Percentiles rank a stretch among this genome's conserved stretches.
Evolutionary conservation across 495 filamentous ascomycete genomes (phyloP).

Genomic region (Penicillium egyptiacum): DNA sequence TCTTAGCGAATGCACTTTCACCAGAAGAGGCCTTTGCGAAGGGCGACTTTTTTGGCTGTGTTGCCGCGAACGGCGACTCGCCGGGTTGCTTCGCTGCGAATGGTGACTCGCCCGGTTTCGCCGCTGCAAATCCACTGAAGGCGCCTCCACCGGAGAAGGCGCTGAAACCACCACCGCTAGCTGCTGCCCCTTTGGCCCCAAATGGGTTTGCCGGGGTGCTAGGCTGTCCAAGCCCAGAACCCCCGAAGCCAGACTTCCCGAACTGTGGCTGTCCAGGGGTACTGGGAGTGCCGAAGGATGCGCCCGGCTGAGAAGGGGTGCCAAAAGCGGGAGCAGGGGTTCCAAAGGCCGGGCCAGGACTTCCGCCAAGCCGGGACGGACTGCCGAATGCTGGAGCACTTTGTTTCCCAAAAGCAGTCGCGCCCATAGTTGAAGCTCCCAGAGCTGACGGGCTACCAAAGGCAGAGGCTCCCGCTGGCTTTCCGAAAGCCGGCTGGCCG

Average conservation of each 20-base stretch:
- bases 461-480: conserved; percentile 25
- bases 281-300: conserved; percentile 32
- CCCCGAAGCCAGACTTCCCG: conserved; percentile 50
- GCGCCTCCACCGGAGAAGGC: conserved; percentile 34
- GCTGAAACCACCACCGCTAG: conserved; percentile 41
- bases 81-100: conserved; percentile 21
- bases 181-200: conserved; percentile 20
- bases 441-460: conserved; percentile 44
- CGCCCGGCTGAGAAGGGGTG: conserved; percentile 30
- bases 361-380: conserved; percentile 28
- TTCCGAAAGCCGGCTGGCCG: conserved; percentile 35
- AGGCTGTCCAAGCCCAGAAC: conserved; percentile 44
- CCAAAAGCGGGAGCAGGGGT: conserved; percentile 37
- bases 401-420: conserved; percentile 40
- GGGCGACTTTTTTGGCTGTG: conserved; percentile 10
- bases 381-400: conserved; percentile 26
- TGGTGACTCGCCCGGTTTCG: conserved; percentile 32
- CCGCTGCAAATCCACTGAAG: conserved; percentile 36
- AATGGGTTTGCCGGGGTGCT: conserved; percentile 36
- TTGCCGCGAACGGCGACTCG: conserved; percentile 3
- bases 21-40: background rate
- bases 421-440: conserved; percentile 33
- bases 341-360: conserved; percentile 48
- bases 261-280: conserved; percentile 35
- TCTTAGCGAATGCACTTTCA: conserved; percentile 15